Base-by-base conservation (phyloP, 169 alveolate genomes). In the Plasmodium ovale region DNA sequence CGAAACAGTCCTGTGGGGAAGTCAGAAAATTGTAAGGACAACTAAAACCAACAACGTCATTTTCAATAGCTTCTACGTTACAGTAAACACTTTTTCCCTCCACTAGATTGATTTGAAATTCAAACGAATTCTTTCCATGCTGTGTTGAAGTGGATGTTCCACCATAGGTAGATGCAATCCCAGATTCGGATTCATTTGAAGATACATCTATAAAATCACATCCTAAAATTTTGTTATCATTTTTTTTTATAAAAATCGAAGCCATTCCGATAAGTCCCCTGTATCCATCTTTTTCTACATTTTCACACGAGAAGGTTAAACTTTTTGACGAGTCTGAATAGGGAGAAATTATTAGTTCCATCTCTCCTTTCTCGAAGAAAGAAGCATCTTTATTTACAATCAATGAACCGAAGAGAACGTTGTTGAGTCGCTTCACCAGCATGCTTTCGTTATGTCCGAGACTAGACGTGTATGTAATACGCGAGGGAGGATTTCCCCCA, bases 1-100 rank as follows among this genome's bases (percentile, higher is more conserved):
- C 90, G 58, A 82, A 82, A 29, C 90, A 82, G 47, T 67, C 16
- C 4, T 67, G 44, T 16, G 90, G 90, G 0, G 90, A 19, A 29
- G 90, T 65, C n/a, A 65, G 44, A 42, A 82, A 82, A 49, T 65
- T 82, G 31, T 82, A 42, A 0, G 90, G 90, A 6, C 90, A 82
- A 29, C 84, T 82, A n/a, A 82, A 82, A 0, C 90, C 90, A 19
- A 82, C 72, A 1, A 82, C 73, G 39, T 82, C 90, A 64, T 82
- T 82, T 58, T 82, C 84, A 31, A 64, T 82, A 5, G 90, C 90
- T 67, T 82, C 90, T 3, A 82, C 54, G 25, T 82, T 67, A 33
- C 90, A 82, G 27, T 82, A 64, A 33, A 67, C 33, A 10, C 21
- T 49, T 31, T 65, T 67, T 0, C 90, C 90, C 56, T 82, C 90